Evolutionary conservation across 1,139 yeast genomes (phyloP), one percentile per base, ranked within the genome.

Genomic region (Taphrina flavorubra): DNA sequence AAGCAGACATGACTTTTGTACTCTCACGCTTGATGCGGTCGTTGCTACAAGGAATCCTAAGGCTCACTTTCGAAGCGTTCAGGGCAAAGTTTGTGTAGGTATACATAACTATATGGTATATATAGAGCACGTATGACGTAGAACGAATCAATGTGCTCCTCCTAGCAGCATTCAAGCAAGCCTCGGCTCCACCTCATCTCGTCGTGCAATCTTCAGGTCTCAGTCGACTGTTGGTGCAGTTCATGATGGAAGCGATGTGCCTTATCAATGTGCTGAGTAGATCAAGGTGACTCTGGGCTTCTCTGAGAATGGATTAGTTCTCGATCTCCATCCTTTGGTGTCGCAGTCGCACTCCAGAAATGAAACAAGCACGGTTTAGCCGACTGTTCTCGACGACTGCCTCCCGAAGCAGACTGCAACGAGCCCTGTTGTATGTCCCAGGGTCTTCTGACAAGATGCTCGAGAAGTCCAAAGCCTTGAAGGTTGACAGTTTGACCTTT

Each of bases 401-500:
- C 11, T 2, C 40, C 2, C 60, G 42, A 16, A 11, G 49, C 16
- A 56, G 49, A 39, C 51, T 55, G 2, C 67, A 59, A 4, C 53
- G 67, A 16, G 61, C 67, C 8, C 42, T 63, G 5, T 55, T 63
- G 10, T 63, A 63, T n/a, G 53, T 63, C 25, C 67, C 67, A 13
- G 67, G 67, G 51, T 63, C 67, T n/a, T 63, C 67, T 6, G 61
- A 55, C 25, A 63, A 55, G 56, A 63, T 63, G 67, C 47, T 63
- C 13, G 60, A 58, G 31, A 63, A 63, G 56, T 53, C 67, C 34
- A 34, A 25, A 31, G 34, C 39, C 8, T 46, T 63, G 16, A 63
- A 53, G 37, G 67, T 49, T 18, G 67, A 63, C 44, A 47, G 61
- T 18, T 34, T 63, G 18, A 55, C 67, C 13, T 63, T 55, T 20